Evolutionary conservation across 2,329 filamentous ascomycete species (phyloP).

Genomic region (Gliomastix tumulicola): DNA sequence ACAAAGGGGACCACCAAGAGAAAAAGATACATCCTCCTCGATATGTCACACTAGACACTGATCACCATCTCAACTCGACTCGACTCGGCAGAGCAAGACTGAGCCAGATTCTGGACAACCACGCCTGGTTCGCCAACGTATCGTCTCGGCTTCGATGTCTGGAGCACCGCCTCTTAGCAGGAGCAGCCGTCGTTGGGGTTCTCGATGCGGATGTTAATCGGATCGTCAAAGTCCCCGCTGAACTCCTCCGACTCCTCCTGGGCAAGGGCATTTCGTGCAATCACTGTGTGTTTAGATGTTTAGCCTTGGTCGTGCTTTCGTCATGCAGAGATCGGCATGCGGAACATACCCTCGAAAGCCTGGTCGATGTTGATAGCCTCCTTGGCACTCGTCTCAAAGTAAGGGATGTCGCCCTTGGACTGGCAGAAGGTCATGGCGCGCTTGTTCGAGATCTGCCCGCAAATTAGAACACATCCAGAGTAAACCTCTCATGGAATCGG

Average conservation of each 20-base stretch:
- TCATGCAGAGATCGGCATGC: slow-evolving; percentile 2
- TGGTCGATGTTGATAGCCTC: slow-evolving; percentile 97
- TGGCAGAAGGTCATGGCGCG: slow-evolving; percentile 96
- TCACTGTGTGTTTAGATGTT: slow-evolving; percentile 64
- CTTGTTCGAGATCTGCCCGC: slow-evolving; percentile 88
- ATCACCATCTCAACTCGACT: too few species aligned
- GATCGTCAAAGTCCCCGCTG: slow-evolving; percentile 93
- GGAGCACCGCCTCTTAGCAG: slow-evolving; percentile 57
- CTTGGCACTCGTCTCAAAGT: slow-evolving; percentile 99
- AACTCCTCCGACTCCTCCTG: slow-evolving; percentile 99
- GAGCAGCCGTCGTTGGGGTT: slow-evolving; percentile 88
- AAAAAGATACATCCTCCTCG: too few species aligned
- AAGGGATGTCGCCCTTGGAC: slow-evolving; percentile 93
- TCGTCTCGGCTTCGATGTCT: too few species aligned
- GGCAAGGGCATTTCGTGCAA: slow-evolving; percentile 87
- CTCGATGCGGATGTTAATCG: slow-evolving; percentile 96
- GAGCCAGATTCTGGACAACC: too few species aligned
- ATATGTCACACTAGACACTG: too few species aligned
- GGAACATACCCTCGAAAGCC: slow-evolving; percentile 55
- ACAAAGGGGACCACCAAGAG: too few species aligned
- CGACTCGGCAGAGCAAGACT: too few species aligned
- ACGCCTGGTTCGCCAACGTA: too few species aligned
- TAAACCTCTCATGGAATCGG: too few species aligned
- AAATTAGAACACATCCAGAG: too few species aligned
- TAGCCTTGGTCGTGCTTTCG: too few species aligned